A percentile compares a stretch with the other conserved stretches of the same genome.
phyloP scores from a whole-genome alignment of 2,329 filamentous ascomycete species.

The Drechslerella coelobrocha region DNA sequence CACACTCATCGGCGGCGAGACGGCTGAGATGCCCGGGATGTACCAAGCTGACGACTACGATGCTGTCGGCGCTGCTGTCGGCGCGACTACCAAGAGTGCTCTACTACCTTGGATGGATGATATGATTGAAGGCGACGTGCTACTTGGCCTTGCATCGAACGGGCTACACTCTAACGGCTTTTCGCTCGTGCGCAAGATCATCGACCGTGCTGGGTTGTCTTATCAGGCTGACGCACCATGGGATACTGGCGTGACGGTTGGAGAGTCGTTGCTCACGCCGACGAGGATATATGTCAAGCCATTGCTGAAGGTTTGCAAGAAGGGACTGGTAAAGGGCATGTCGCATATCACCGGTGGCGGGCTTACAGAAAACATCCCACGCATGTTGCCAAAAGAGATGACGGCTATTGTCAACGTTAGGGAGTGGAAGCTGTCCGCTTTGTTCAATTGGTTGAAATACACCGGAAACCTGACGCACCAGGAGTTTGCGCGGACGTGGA shows the following conservation, averaged over 20 bases:
- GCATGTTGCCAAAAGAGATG: conserved; percentile 82
- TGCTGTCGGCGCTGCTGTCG: conserved; percentile 86
- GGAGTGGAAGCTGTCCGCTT: conserved; percentile 75
- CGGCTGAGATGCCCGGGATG: conserved; percentile 97
- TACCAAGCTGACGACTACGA: conserved; percentile 90
- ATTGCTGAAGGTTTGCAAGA: conserved; percentile 70
- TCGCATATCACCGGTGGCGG: conserved; percentile 97
- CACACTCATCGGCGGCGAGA: conserved; percentile 94
- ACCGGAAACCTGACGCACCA: conserved; percentile 72
- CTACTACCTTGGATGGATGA: conserved; percentile 76
- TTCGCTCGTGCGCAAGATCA: conserved; percentile 90
- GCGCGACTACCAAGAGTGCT: conserved; percentile 71
- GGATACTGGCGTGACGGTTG: conserved; percentile 69
- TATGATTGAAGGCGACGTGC: conserved; percentile 82
- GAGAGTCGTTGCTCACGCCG: conserved; percentile 80
- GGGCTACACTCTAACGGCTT: conserved; percentile 97
- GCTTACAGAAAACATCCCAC: conserved; percentile 88
- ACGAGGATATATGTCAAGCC: conserved; percentile 93
- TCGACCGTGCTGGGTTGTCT: conserved; percentile 73
- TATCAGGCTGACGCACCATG: conserved; percentile 81
- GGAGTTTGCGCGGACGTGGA: conserved; percentile 94
- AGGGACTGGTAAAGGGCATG: conserved; percentile 81
- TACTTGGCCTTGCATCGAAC: conserved; percentile 82
- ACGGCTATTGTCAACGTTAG: conserved; percentile 80
- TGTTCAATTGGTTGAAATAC: conserved; percentile 86